Base-by-base conservation (phyloP, 106 monocot species). In the Allium cepa region DNA sequence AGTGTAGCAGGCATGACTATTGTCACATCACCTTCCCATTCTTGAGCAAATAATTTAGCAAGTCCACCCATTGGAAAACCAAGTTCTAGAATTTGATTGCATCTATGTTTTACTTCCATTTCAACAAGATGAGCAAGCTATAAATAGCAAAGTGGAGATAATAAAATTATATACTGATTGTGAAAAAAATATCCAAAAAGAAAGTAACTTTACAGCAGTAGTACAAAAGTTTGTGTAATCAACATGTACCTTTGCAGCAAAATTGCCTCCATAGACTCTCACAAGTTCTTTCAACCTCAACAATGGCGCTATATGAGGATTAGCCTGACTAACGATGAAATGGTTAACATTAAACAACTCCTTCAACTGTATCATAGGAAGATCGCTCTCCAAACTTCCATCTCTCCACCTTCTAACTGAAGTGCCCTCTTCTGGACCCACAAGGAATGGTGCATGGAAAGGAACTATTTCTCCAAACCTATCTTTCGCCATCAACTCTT, bases 291-390 rank as follows among this genome's bases (percentile, higher is more conserved):
- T 99, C 8, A 90, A 59, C 76, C 99, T 76, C 63, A 99, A 47
- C 6, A 92, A 59, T n/a, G 99, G 99, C 9, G 90, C 85, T 56
- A 99, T 87, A 73, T 99, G 92, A 60, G 93, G 93, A 82, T 99
- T 99, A 11, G 93, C 93, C 70, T 99, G 99, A 80, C 93, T 93
- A 49, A 93, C 99, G 45, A 99, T 99, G 67, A 99, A 99, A 78
- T 99, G 99, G 52, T 99, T 99, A 15, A 93, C 93, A 78, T 90
- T 99, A 68, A 99, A 99, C 17, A 99, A 68, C 55, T 99, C 99
- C 77, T 93, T 93, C 68, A 99, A 73, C 49, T 93, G 99, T 59
- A 85, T 85, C 64, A 93, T 93, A 8, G 99, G 99, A 75, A 99
- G 72, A 69, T 99, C 99, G 72, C 87, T 99, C 73, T 99, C 99